Percentiles rank a stretch among this genome's conserved stretches.
phyloP scores from a whole-genome alignment of 257 asterid species.

The Solanum clarkiae region DNA sequence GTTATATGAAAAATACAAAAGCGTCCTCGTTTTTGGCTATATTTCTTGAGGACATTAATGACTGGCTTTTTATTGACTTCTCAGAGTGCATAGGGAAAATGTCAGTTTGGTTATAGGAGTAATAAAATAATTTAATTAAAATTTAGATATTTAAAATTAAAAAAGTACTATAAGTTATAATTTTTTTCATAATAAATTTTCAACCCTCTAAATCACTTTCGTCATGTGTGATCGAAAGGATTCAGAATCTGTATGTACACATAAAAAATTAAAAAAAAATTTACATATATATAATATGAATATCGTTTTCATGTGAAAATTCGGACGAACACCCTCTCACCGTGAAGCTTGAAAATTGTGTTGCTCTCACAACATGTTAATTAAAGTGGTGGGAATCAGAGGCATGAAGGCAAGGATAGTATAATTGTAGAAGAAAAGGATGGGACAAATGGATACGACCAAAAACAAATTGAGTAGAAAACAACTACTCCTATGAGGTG shows the following conservation, averaged over 20 bases:
- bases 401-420: not conserved
- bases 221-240: not conserved
- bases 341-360: not conserved
- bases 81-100: not conserved
- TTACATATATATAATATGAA: not conserved
- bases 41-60: not conserved
- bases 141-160: too few species aligned
- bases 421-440: not conserved
- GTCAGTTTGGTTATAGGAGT: not conserved
- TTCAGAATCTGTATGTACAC: not conserved
- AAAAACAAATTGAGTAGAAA: not conserved
- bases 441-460: not conserved
- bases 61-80: not conserved
- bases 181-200: not conserved
- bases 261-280: not conserved
- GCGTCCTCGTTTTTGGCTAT: not conserved
- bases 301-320: not conserved
- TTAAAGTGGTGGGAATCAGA: not conserved
- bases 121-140: too few species aligned
- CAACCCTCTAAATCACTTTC: not conserved
- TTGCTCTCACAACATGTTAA: not conserved
- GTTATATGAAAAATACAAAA: too few species aligned
- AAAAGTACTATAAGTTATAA: too few species aligned
- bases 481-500: not conserved
- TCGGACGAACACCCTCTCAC: not conserved